Percentiles rank a stretch among this genome's conserved stretches.
phyloP scores from a whole-genome alignment of 176 grass and related monocot species.

The Poa pratensis region DNA sequence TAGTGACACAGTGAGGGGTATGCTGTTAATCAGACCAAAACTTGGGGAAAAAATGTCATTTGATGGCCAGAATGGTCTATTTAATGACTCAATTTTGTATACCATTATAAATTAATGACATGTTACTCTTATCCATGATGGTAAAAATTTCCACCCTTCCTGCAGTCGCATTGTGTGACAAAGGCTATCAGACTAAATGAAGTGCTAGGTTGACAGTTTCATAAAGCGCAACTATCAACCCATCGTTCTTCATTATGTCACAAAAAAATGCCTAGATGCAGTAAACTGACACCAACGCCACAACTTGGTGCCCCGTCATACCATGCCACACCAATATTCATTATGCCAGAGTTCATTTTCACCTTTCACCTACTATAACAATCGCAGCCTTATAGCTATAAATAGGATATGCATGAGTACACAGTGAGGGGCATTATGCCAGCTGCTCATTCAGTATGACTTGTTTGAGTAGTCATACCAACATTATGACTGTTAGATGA shows the following conservation, averaged over 20 bases:
- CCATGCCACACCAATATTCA: neutral
- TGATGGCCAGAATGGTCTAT: neutral
- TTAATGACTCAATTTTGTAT: neutral
- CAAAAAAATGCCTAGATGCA: neutral
- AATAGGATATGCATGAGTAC: neutral
- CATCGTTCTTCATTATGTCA: neutral
- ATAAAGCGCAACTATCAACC: neutral
- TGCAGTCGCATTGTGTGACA: neutral
- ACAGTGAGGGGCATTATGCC: neutral
- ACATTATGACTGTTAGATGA: slow-evolving; percentile 10
- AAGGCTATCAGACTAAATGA: neutral
- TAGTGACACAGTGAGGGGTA: neutral
- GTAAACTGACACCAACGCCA: neutral
- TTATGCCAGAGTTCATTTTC: neutral
- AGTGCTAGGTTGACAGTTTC: neutral
- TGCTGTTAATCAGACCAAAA: neutral
- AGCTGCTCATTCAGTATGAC: neutral
- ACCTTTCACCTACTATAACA: neutral
- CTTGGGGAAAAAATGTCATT: neutral
- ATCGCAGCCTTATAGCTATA: neutral
- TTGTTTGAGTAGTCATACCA: neutral
- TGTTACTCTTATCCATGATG: neutral
- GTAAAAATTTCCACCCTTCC: neutral
- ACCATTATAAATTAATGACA: neutral
- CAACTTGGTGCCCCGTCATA: neutral